A percentile compares a stretch with the other conserved stretches of the same genome.
Evolutionary conservation across 2,329 filamentous ascomycete species (phyloP).

Genomic region (Penicillium sclerotigenum): DNA sequence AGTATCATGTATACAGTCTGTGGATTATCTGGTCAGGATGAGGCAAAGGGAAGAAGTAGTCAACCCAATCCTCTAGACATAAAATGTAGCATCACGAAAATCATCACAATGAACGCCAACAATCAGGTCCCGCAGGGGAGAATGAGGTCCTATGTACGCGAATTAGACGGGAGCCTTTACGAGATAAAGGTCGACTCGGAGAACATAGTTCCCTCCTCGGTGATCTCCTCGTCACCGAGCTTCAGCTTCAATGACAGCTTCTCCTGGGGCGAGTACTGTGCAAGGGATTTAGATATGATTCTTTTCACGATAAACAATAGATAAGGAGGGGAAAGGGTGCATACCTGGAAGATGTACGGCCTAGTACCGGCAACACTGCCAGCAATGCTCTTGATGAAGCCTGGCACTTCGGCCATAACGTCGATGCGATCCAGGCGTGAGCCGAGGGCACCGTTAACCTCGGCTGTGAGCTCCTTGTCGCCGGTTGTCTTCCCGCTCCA

Average conservation of each 20-base stretch:
- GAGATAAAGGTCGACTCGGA: conserved; percentile 96
- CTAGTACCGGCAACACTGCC: conserved; percentile 84
- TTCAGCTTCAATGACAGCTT: conserved; percentile 77
- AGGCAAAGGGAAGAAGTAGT: conserved; percentile 20
- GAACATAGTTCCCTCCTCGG: conserved; percentile 76
- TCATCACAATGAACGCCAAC: conserved; percentile 28
- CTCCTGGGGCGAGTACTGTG: conserved; percentile 65
- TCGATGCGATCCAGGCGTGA: conserved; percentile 77
- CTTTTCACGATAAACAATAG: background rate
- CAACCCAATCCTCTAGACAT: conserved; percentile 23
- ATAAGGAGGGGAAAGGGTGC: conserved; percentile 20
- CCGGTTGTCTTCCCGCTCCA: conserved; percentile 80
- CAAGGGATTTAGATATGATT: background rate
- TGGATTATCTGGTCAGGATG: conserved; percentile 20
- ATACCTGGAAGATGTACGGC: conserved; percentile 95
- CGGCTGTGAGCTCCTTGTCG: conserved; percentile 67
- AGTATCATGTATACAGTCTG: conserved; percentile 30
- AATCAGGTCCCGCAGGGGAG: conserved; percentile 15
- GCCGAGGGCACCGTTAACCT: conserved; percentile 66
- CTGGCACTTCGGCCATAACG: conserved; percentile 93
- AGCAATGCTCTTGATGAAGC: conserved; percentile 92
- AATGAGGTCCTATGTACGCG: conserved; percentile 31
- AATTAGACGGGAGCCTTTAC: conserved; percentile 31
- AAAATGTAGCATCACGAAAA: conserved; percentile 30
- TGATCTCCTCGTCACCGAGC: conserved; percentile 72